Percentiles rank a stretch among this genome's conserved stretches.
These are phyloP conservation scores for Eucalyptus sideroxylon DNA, from an alignment of 345 rosid species.

Conservation along the genomic window DNA sequence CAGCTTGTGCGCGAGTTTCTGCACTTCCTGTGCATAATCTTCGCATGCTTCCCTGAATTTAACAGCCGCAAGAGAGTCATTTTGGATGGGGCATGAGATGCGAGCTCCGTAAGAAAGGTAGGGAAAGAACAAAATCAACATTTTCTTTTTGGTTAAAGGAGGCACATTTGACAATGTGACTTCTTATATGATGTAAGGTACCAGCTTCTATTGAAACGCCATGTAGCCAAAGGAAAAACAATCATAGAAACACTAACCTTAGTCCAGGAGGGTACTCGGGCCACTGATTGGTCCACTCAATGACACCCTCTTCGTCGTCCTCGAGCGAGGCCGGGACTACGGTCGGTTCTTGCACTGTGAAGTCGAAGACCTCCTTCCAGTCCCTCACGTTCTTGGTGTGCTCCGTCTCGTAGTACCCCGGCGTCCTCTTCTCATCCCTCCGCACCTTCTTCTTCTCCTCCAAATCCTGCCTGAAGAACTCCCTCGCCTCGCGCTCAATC, in stretches of 20 bases:
- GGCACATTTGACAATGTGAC: not conserved
- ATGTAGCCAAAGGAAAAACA: not conserved
- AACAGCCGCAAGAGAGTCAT: not conserved
- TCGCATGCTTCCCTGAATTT: conserved; percentile 27
- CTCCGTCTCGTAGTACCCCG: conserved; percentile 54
- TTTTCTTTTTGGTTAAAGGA: too few species aligned
- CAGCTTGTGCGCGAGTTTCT: conserved; percentile 25
- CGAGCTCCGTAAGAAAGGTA: not conserved
- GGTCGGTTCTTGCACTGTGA: conserved; percentile 30
- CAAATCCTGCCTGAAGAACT: conserved; percentile 29
- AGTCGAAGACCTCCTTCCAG: conserved; percentile 61
- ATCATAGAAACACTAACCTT: conserved; percentile 5
- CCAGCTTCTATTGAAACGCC: not conserved
- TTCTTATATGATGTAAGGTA: not conserved
- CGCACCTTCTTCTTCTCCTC: conserved; percentile 43
- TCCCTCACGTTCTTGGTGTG: conserved; percentile 60
- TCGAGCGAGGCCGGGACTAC: conserved; percentile 33
- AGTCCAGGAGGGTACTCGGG: conserved; percentile 35
- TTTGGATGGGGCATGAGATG: not conserved
- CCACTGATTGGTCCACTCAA: conserved; percentile 37
- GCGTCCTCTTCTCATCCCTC: conserved; percentile 31
- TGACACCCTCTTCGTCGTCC: conserved; percentile 10
- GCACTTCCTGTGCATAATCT: conserved; percentile 29
- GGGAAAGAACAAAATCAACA: too few species aligned
- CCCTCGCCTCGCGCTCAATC: conserved; percentile 9